Conservation (phyloP, 2,329 filamentous ascomycete genomes). For the Botryotinia narcissicola region DNA sequence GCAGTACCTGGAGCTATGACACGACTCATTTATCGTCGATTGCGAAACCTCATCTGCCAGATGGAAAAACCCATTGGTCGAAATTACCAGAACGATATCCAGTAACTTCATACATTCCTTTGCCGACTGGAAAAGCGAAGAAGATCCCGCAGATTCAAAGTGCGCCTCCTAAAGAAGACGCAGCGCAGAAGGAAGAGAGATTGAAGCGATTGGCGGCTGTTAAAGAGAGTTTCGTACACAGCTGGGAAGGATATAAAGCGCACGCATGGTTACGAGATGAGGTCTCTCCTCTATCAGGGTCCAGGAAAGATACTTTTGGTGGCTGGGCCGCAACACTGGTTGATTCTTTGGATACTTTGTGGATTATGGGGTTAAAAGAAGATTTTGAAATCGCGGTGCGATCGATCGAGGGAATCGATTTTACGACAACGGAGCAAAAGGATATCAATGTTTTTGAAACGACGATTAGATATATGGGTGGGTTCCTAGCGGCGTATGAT, state of each 20-base stretch:
- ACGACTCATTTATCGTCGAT: conserved; percentile 24
- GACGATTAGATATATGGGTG: conserved; percentile 86
- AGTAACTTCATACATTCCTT: conserved; percentile 31
- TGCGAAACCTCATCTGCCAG: conserved; percentile 44
- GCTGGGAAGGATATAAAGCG: conserved; percentile 80
- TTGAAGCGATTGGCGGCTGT: conserved; percentile 31
- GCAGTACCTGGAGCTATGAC: conserved; percentile 26
- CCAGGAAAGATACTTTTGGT: conserved; percentile 76
- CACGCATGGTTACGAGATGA: conserved; percentile 87
- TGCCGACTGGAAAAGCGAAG: conserved; percentile 32
- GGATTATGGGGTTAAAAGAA: conserved; percentile 77
- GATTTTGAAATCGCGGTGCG: conserved; percentile 78
- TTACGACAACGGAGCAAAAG: conserved; percentile 58
- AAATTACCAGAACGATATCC: conserved; percentile 36
- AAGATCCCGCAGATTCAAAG: conserved; percentile 35
- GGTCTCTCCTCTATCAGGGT: conserved; percentile 67
- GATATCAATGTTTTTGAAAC: conserved; percentile 71
- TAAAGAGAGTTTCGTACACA: conserved; percentile 36
- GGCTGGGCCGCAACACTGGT: conserved; percentile 88
- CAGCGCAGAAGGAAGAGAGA: conserved; percentile 29
- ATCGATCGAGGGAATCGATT: conserved; percentile 72
- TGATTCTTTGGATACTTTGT: conserved; percentile 78
- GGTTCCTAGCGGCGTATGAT: conserved; percentile 83
- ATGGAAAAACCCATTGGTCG: conserved; percentile 52
- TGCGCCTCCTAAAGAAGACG: conserved; percentile 28